Evolutionary conservation across 192 early-diverging fungal genomes (phyloP).

Genomic region (Backusella australiensis): DNA sequence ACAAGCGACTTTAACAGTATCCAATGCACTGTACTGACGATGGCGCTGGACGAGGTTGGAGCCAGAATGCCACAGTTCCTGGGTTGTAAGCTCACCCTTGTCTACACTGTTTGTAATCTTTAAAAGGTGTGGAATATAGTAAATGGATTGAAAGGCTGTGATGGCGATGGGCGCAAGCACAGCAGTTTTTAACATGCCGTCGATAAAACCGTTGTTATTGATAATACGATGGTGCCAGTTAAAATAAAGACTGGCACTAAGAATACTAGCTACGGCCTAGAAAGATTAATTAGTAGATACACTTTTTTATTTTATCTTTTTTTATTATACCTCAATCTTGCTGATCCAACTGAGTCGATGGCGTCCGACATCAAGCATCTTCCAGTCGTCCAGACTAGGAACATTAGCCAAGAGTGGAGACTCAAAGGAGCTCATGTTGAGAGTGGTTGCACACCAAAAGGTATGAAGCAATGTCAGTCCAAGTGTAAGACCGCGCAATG

Average conservation of each 20-base stretch:
- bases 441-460: conserved; percentile 28
- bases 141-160: conserved; percentile 3
- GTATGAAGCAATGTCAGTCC: conserved; percentile 19
- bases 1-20: conserved; percentile 14
- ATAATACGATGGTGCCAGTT: conserved; percentile 26
- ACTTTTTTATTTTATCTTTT: too few relatives aligned
- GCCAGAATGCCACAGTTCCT: neutral
- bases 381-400: conserved; percentile 6
- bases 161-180: conserved; percentile 13
- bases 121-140: conserved; percentile 15
- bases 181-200: conserved; percentile 9
- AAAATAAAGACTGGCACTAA: conserved; percentile 24
- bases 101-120: neutral
- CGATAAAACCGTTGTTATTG: conserved; percentile 20
- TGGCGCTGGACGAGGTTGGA: neutral
- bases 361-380: conserved; percentile 16
- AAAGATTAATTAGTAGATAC: too few relatives aligned
- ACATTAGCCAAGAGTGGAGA: conserved; percentile 15
- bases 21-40: conserved; percentile 20
- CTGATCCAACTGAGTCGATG: conserved; percentile 27
- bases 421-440: conserved; percentile 24
- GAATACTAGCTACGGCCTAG: conserved; percentile 14
- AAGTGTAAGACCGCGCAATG: conserved; percentile 24
- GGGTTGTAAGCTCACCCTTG: neutral
- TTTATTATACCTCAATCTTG: conserved; percentile 27